Conservation (phyloP, 768 basidiomycete species). For the Xerocomus spinulosus region DNA sequence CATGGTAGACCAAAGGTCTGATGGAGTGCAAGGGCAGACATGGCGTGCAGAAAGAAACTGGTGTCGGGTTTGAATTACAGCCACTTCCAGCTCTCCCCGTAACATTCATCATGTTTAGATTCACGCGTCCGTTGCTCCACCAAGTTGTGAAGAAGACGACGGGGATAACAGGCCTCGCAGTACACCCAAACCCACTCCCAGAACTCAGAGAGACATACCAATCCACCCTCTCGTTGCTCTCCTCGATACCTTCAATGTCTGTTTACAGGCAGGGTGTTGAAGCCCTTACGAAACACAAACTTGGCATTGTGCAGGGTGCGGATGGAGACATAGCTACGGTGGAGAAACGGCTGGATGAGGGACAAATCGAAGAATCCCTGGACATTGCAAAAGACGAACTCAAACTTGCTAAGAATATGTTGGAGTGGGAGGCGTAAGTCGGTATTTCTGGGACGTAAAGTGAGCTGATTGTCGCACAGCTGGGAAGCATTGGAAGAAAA, state of each 20-base stretch:
- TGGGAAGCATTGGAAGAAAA: slow-evolving; percentile 89
- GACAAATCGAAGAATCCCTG: slow-evolving; percentile 83
- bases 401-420: slow-evolving; percentile 70
- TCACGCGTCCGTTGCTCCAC: slow-evolving; percentile 67
- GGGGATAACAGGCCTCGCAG: slow-evolving; percentile 77
- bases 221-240: slow-evolving; percentile 65
- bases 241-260: slow-evolving; percentile 71
- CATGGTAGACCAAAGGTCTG: slow-evolving; percentile 28
- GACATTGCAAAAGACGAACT: slow-evolving; percentile 82
- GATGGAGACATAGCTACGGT: slow-evolving; percentile 60
- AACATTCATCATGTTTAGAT: slow-evolving; percentile 59
- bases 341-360: slow-evolving; percentile 76
- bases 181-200: slow-evolving; percentile 82
- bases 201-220: slow-evolving; percentile 71
- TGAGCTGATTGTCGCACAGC: slow-evolving; percentile 36
- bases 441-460: neutral
- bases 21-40: slow-evolving; percentile 40
- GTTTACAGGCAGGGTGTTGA: slow-evolving; percentile 89
- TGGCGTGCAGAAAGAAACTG: slow-evolving; percentile 13
- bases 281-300: slow-evolving; percentile 75
- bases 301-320: slow-evolving; percentile 65
- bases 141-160: slow-evolving; percentile 71
- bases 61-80: neutral
- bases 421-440: slow-evolving; percentile 93
- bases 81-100: slow-evolving; percentile 13